These are phyloP conservation scores for Smithsoniella earleae DNA, from an alignment of 163 green algal species.

Conservation along the genomic window DNA sequence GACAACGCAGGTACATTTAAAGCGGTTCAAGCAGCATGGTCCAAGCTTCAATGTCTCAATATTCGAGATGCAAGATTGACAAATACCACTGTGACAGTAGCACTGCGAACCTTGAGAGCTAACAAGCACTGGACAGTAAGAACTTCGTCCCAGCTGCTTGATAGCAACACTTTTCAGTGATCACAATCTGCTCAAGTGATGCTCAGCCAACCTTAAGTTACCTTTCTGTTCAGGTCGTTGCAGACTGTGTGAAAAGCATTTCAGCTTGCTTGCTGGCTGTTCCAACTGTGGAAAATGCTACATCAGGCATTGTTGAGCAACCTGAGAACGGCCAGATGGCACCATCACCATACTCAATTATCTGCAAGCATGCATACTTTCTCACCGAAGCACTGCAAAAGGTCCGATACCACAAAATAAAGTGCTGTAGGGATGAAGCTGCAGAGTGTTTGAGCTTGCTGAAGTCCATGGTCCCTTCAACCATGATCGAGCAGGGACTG, in stretches of 20 bases:
- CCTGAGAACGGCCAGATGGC: no score
- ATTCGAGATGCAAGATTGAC: background rate
- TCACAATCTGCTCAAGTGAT: no score
- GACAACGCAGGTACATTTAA: slow-evolving; percentile 10
- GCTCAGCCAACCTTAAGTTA: no score
- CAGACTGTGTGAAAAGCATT: background rate
- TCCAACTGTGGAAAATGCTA: background rate
- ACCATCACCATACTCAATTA: background rate
- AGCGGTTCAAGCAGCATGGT: slow-evolving; percentile 2
- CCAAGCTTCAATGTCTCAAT: background rate
- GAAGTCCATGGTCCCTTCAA: background rate
- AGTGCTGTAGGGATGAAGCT: background rate
- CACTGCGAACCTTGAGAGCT: background rate
- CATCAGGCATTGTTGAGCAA: no score
- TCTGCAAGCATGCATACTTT: background rate
- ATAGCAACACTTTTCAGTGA: no score
- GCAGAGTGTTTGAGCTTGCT: background rate
- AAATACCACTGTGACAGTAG: background rate
- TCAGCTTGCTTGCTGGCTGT: background rate
- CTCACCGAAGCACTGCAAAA: background rate
- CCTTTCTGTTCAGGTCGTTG: background rate
- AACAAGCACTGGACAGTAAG: slow-evolving; percentile 11
- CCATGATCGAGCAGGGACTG: background rate
- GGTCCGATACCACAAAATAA: slow-evolving; percentile 16
- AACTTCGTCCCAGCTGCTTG: background rate